Conservation (phyloP, 2,329 filamentous ascomycete species). For the Laburnicola sp. region DNA sequence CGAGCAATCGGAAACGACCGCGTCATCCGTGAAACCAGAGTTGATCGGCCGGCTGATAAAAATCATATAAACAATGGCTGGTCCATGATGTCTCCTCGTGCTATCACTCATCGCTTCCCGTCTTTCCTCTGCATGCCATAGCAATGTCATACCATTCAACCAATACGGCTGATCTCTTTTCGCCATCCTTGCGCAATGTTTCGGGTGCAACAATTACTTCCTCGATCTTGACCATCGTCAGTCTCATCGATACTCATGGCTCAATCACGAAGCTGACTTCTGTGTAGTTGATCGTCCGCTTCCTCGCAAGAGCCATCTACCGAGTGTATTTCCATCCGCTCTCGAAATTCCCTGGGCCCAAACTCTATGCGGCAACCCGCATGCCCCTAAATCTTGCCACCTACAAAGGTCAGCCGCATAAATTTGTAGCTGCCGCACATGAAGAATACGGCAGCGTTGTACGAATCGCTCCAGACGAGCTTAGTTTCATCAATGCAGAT, state of each 20-base stretch:
- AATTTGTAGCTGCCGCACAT: conserved; percentile 33
- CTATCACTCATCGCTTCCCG: too few relatives aligned
- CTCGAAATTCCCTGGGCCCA: conserved; percentile 50
- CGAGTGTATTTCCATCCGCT: conserved; percentile 50
- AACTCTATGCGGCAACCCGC: conserved; percentile 38
- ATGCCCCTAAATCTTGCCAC: conserved; percentile 35
- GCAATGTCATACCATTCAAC: too few relatives aligned
- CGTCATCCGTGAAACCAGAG: too few relatives aligned
- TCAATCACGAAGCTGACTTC: neutral
- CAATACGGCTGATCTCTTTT: too few relatives aligned
- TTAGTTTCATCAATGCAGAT: conserved; percentile 12
- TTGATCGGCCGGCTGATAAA: too few relatives aligned
- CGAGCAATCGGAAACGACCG: too few relatives aligned
- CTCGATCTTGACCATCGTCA: neutral
- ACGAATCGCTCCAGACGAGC: conserved; percentile 15
- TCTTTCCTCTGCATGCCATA: too few relatives aligned
- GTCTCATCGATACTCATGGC: neutral
- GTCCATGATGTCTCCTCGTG: too few relatives aligned
- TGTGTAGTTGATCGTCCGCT: conserved; percentile 18
- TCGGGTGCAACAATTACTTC: neutral
- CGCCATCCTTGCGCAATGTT: neutral
- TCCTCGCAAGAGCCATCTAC: conserved; percentile 34
- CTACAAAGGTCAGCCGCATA: conserved; percentile 28
- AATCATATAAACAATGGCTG: too few relatives aligned
- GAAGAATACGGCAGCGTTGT: conserved; percentile 31